Percentiles rank a stretch among this genome's conserved stretches.
Conservation (phyloP, 192 early-diverging fungal genomes). For the Backusella tarrabulga region DNA sequence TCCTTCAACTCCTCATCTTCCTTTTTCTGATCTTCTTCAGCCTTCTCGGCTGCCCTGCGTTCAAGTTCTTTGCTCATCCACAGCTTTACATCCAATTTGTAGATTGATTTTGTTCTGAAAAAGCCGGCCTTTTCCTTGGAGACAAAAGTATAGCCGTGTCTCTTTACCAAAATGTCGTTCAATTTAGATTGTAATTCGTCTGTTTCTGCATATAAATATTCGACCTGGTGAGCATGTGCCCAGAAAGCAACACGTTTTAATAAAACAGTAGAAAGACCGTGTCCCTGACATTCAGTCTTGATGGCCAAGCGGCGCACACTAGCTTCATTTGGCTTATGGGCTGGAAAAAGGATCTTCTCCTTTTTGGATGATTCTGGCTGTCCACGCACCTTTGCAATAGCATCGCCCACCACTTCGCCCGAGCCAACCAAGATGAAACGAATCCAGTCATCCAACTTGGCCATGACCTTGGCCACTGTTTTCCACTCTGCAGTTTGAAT, state of each 20-base stretch:
- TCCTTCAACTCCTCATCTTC: conserved; percentile 30
- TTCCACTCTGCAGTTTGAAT: conserved; percentile 17
- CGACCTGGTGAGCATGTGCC: conserved; percentile 32
- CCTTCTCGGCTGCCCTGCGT: conserved; percentile 6
- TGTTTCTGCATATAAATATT: conserved; percentile 36
- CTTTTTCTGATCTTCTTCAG: conserved; percentile 3
- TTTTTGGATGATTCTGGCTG: background rate
- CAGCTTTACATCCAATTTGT: conserved; percentile 34
- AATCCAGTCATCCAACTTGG: conserved; percentile 22
- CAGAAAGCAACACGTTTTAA: conserved; percentile 36
- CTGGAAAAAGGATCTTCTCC: conserved; percentile 8
- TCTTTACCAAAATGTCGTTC: conserved; percentile 24
- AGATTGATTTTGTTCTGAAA: conserved; percentile 20
- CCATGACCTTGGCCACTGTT: conserved; percentile 8
- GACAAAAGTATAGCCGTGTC: conserved; percentile 27
- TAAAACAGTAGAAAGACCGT: conserved; percentile 38
- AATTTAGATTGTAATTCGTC: conserved; percentile 29
- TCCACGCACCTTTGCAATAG: background rate
- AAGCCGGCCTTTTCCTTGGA: conserved; percentile 21
- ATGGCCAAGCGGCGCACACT: conserved; percentile 34
- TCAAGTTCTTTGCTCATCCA: conserved; percentile 30
- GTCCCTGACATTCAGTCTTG: conserved; percentile 34
- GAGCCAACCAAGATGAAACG: conserved; percentile 11
- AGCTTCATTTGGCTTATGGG: conserved; percentile 34
- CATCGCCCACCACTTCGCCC: conserved; percentile 5